Percentiles rank a stretch among this genome's conserved stretches.
These are phyloP conservation scores for Lentinula guzmanii DNA, from an alignment of 768 basidiomycete genomes.

Conservation along the genomic window DNA sequence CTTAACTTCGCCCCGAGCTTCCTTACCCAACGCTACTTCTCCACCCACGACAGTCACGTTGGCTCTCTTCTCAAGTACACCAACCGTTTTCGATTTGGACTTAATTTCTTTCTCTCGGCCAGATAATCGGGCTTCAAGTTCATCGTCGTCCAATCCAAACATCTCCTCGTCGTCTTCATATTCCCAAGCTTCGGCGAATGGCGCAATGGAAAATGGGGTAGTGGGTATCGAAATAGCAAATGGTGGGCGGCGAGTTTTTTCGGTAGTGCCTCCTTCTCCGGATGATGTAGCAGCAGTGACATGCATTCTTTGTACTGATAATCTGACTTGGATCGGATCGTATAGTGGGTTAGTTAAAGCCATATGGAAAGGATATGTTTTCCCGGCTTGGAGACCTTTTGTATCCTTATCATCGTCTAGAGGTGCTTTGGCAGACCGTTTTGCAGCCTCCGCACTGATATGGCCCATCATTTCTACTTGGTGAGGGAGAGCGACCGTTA, in stretches of 20 bases:
- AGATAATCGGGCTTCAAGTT: slow-evolving; percentile 25
- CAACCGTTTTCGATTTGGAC: slow-evolving; percentile 53
- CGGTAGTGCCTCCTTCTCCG: slow-evolving; percentile 29
- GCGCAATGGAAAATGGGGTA: slow-evolving; percentile 72
- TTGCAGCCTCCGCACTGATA: slow-evolving; percentile 29
- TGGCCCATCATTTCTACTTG: slow-evolving; percentile 30
- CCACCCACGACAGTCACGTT: slow-evolving; percentile 88
- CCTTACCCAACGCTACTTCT: slow-evolving; percentile 80
- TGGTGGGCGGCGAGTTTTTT: slow-evolving; percentile 61
- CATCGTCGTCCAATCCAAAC: slow-evolving; percentile 51
- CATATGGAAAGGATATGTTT: slow-evolving; percentile 83
- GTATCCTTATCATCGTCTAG: slow-evolving; percentile 33
- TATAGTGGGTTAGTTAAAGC: slow-evolving; percentile 93
- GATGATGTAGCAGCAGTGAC: slow-evolving; percentile 31
- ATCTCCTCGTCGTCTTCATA: slow-evolving; percentile 95
- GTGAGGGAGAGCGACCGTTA: slow-evolving; percentile 67
- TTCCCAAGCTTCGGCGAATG: slow-evolving; percentile 97
- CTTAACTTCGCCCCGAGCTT: slow-evolving; percentile 72
- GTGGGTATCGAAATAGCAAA: slow-evolving; percentile 81
- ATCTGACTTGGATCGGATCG: slow-evolving; percentile 89
- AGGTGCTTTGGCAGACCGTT: slow-evolving; percentile 30
- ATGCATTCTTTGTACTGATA: slow-evolving; percentile 71
- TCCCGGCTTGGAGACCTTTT: slow-evolving; percentile 60
- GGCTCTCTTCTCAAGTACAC: slow-evolving; percentile 82
- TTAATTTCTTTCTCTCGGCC: slow-evolving; percentile 41